These are phyloP conservation scores for Silene noctiflora DNA, from an alignment of 179 eudicot genomes.

Conservation along the genomic window DNA sequence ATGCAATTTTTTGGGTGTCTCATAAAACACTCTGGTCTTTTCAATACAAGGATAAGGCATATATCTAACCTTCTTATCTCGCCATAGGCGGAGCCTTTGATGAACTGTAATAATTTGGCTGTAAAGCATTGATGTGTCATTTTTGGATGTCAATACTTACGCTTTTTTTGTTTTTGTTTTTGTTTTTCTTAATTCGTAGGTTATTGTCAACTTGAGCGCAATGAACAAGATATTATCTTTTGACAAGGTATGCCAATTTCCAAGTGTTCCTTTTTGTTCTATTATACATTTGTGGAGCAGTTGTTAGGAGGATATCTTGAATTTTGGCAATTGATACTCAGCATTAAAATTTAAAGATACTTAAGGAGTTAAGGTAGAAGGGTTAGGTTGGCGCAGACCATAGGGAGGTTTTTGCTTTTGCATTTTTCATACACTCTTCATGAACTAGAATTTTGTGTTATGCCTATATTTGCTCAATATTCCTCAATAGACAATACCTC, in stretches of 20 bases:
- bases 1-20: background rate
- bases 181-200: conserved; percentile 44
- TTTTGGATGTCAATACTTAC: background rate
- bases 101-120: background rate
- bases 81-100: background rate
- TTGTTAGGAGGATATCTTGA: background rate
- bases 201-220: conserved; percentile 59
- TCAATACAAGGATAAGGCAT: conserved; percentile 1
- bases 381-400: background rate
- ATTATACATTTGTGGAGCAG: background rate
- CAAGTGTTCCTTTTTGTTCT: background rate
- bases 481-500: background rate
- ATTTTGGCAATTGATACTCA: background rate
- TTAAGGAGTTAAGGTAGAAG: background rate
- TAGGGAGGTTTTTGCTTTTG: background rate
- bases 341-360: background rate
- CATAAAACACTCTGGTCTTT: background rate
- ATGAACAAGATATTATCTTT: conserved; percentile 77
- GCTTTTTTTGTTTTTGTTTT: too few species aligned
- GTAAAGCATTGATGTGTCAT: background rate
- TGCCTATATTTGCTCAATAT: background rate
- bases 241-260: conserved; percentile 58
- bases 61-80: background rate
- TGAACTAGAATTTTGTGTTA: background rate
- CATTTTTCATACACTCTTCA: background rate